These are phyloP conservation scores for Panicum miliaceum DNA, from an alignment of 176 grass and related monocot species.

Conservation along the genomic window DNA sequence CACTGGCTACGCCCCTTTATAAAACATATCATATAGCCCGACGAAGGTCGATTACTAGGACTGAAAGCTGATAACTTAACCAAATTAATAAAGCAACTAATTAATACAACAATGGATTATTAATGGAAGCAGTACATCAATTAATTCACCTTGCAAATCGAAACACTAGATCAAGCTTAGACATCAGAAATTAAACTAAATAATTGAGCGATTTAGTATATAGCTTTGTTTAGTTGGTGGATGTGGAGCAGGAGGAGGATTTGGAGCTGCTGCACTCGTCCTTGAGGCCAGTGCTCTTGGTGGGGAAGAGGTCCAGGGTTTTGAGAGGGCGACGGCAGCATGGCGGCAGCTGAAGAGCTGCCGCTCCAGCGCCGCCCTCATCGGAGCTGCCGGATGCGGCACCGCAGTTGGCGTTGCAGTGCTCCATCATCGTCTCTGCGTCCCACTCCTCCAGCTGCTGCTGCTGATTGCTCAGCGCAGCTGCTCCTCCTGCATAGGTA, in stretches of 20 bases:
- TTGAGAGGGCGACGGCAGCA: slow-evolving; percentile 72
- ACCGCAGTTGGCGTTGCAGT: background rate
- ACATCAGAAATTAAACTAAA: background rate
- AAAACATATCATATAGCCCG: too few relatives aligned
- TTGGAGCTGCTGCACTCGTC: slow-evolving; percentile 93
- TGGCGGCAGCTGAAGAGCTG: slow-evolving; percentile 35
- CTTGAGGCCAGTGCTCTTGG: slow-evolving; percentile 73
- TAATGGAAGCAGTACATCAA: too few relatives aligned
- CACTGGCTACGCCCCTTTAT: too few relatives aligned
- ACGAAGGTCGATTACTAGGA: too few relatives aligned
- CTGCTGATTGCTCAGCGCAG: background rate
- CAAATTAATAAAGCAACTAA: too few relatives aligned
- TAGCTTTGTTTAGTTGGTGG: slow-evolving; percentile 60
- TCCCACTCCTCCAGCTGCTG: slow-evolving; percentile 47
- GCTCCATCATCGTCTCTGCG: slow-evolving; percentile 38
- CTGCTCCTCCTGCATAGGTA: slow-evolving; percentile 38
- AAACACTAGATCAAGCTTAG: too few relatives aligned
- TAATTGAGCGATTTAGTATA: background rate
- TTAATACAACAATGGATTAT: too few relatives aligned
- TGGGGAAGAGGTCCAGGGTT: slow-evolving; percentile 89
- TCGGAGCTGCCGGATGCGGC: slow-evolving; percentile 35
- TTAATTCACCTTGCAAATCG: too few relatives aligned
- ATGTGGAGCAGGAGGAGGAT: slow-evolving; percentile 91
- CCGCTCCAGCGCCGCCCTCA: background rate
- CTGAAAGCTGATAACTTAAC: too few relatives aligned